Evolutionary conservation across 352 stramenopile species (phyloP), one percentile per base, ranked within the genome.

Genomic region (Pythium scleroteichum): DNA sequence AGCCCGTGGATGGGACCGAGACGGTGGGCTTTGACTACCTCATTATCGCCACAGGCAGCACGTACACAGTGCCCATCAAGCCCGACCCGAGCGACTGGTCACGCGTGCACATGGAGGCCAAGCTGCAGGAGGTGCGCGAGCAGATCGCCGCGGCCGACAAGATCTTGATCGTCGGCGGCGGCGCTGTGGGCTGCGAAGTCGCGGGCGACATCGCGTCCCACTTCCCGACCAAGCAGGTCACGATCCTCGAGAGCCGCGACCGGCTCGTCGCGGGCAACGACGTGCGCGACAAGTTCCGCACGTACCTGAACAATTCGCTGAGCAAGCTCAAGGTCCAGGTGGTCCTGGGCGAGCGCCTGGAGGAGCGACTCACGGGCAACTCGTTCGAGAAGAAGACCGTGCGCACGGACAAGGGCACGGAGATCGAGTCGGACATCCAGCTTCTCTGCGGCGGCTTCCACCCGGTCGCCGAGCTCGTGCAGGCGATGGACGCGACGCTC

Each of bases 41-140:
- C 5, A 65, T 90, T 24, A 48, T 90, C 26, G 80, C 80, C 19
- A 90, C 78, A 0, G 76, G 76, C 13, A 83, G 70, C 64, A 85
- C 67, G 52, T 87, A 88, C 75, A 66, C 76, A 3, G 64, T 71
- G 45, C 80, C 80, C 0, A 82, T 89, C 51, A 91, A 89, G 47
- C 73, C 68, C 27, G 27, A 26, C 20, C 26, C 29, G 9, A 29
- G 44, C 22, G 26, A 74, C 53, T 71, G 39, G n/a, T 54, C 56
- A 22, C 69, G 66, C 8, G 47, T 47, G 4, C 14, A 32, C 20
- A 72, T 63, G 0, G 73, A 87, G 48, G n/a, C 9, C 1, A 74
- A 80, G 49, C 55, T 87, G 12, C 24, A 61, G 3, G 56, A 76
- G 24, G 64, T 76, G 17, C 59, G 42, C 33, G 51, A 66, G 6